These are phyloP conservation scores for Paramecium octaurelia DNA, from an alignment of 73 alveolate genomes.

Conservation along the genomic window DNA sequence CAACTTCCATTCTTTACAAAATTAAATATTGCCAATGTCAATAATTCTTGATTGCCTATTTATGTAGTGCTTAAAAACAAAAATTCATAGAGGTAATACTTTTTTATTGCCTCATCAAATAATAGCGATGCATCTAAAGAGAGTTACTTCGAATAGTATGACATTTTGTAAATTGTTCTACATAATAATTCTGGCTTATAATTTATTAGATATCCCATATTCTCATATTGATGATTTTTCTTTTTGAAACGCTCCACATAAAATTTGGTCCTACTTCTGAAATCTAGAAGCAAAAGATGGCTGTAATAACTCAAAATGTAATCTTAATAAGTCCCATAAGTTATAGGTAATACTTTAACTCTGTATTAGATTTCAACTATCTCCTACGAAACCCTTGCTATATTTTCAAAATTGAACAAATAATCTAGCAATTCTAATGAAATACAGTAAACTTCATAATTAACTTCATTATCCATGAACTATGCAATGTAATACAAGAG, in stretches of 20 bases:
- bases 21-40: neutral
- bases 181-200: neutral
- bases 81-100: slow-evolving; percentile 12
- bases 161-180: neutral
- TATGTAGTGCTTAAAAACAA: neutral
- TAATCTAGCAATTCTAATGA: neutral
- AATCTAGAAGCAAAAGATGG: neutral
- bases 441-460: neutral
- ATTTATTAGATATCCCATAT: neutral
- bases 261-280: neutral
- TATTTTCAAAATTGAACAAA: neutral
- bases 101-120: neutral
- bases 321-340: slow-evolving; percentile 5
- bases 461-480: neutral
- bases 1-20: neutral
- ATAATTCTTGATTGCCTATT: neutral
- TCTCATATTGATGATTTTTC: neutral
- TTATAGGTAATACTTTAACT: neutral
- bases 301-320: neutral
- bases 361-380: neutral
- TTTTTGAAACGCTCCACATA: neutral
- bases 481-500: neutral
- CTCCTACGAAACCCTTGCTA: neutral
- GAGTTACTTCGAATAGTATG: neutral
- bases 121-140: neutral